These are phyloP conservation scores for Millerozyma miso DNA, from an alignment of 805 yeast genomes.

Conservation along the genomic window DNA sequence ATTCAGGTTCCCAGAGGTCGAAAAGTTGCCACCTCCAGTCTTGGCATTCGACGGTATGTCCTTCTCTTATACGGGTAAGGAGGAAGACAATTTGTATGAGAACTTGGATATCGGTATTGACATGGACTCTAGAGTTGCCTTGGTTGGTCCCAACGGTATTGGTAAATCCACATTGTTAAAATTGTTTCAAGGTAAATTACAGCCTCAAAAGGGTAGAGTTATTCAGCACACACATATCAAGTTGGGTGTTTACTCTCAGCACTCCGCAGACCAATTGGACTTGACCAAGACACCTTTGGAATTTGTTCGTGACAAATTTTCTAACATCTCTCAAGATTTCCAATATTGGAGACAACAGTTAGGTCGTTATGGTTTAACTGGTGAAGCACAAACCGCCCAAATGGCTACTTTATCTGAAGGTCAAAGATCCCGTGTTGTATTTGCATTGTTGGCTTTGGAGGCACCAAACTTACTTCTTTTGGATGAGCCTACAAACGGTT, in stretches of 20 bases:
- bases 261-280: conserved; percentile 97
- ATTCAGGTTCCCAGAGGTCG: conserved; percentile 91
- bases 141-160: conserved; percentile 98
- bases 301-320: conserved; percentile 92
- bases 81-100: conserved; percentile 85
- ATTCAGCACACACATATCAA: conserved; percentile 96
- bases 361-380: conserved; percentile 97
- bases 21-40: conserved; percentile 98
- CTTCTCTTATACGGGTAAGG: conserved; percentile 80
- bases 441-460: conserved; percentile 92
- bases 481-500: conserved; percentile 99
- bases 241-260: conserved; percentile 98
- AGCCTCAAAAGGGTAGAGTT: conserved; percentile 90
- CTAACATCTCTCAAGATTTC: conserved; percentile 90
- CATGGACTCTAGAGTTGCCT: conserved; percentile 98
- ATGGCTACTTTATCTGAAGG: conserved; percentile 99
- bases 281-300: conserved; percentile 92
- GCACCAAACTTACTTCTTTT: conserved; percentile 89
- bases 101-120: conserved; percentile 95
- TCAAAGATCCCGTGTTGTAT: conserved; percentile 98
- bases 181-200: conserved; percentile 92
- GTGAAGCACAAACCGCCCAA: conserved; percentile 97
- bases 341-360: conserved; percentile 98
- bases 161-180: conserved; percentile 96
- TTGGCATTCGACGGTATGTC: conserved; percentile 93